Conservation (phyloP, 1,139 yeast species). For the Suhomyces wounanorum region DNA sequence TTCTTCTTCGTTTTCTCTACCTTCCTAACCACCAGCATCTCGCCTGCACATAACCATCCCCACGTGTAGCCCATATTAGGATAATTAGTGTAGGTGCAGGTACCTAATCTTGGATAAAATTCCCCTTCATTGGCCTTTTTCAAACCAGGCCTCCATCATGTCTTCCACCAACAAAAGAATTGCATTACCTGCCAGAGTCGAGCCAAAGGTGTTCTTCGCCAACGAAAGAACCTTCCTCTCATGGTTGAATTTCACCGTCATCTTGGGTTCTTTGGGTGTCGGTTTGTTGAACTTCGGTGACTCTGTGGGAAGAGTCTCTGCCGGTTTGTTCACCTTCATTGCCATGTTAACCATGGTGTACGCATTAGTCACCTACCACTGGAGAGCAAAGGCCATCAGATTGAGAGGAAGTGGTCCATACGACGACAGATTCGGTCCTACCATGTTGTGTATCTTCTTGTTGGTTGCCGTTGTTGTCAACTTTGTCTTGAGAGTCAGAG, state of each 20-base stretch:
- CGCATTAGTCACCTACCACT: constrained; percentile 93
- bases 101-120: constrained; percentile 2
- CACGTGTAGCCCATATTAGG: constrained; percentile 5
- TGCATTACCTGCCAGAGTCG: constrained; percentile 96
- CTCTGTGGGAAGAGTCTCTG: constrained; percentile 85
- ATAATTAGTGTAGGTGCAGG: constrained; percentile 1
- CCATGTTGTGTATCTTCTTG: constrained; percentile 94
- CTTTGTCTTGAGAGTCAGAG: constrained; percentile 79
- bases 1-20: not conserved
- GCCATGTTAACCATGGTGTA: constrained; percentile 98
- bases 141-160: constrained; percentile 10
- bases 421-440: constrained; percentile 98
- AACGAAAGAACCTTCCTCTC: constrained; percentile 97
- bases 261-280: constrained; percentile 93
- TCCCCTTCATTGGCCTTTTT: constrained; percentile 1
- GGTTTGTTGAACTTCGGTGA: constrained; percentile 97
- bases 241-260: constrained; percentile 97
- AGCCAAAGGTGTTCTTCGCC: constrained; percentile 98
- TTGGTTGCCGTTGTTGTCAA: constrained; percentile 90
- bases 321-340: constrained; percentile 88
- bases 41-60: constrained; percentile 5
- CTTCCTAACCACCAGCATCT: not conserved
- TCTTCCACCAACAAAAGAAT: constrained; percentile 62
- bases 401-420: constrained; percentile 97
- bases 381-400: constrained; percentile 99